phyloP scores from a whole-genome alignment of 768 basidiomycete genomes.

The Pleurotus tuoliensis region DNA sequence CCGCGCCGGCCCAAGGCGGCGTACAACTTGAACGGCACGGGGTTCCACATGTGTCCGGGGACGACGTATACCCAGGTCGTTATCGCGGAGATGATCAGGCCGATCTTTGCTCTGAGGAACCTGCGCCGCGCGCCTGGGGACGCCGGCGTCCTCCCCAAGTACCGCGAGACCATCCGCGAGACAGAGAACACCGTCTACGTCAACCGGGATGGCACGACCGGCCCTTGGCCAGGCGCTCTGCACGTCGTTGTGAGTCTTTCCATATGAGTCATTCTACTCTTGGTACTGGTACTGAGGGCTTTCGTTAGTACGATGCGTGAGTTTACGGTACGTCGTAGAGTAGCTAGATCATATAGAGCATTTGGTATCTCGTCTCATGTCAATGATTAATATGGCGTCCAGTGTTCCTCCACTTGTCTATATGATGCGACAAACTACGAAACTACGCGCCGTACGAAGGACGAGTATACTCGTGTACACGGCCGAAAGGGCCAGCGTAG shows the following conservation, averaged over 20 bases:
- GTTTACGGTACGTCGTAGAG: no score
- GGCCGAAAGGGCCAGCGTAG: no score
- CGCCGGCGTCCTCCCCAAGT: neutral
- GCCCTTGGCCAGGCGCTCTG: neutral
- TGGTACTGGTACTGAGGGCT: no score
- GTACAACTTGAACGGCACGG: slow-evolving; percentile 26
- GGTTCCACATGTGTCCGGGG: slow-evolving; percentile 13
- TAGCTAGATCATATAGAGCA: no score
- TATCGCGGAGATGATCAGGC: slow-evolving; percentile 11
- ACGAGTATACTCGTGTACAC: no score
- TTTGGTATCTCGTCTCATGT: no score
- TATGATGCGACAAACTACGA: no score
- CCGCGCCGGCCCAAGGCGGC: slow-evolving; percentile 28
- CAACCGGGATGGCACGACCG: neutral
- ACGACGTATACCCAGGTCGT: slow-evolving; percentile 4
- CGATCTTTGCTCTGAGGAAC: slow-evolving; percentile 11
- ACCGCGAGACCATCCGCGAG: neutral
- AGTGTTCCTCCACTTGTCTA: no score
- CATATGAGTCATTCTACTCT: no score
- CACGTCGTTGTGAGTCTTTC: neutral
- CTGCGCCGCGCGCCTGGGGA: slow-evolving; percentile 9
- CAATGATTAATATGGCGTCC: no score
- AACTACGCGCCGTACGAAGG: no score
- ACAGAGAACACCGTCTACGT: neutral
- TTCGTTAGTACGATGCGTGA: no score